Evolutionary conservation across 306 rosid species (phyloP), one percentile per base, ranked within the genome.

Genomic region (Malus sylvestris): DNA sequence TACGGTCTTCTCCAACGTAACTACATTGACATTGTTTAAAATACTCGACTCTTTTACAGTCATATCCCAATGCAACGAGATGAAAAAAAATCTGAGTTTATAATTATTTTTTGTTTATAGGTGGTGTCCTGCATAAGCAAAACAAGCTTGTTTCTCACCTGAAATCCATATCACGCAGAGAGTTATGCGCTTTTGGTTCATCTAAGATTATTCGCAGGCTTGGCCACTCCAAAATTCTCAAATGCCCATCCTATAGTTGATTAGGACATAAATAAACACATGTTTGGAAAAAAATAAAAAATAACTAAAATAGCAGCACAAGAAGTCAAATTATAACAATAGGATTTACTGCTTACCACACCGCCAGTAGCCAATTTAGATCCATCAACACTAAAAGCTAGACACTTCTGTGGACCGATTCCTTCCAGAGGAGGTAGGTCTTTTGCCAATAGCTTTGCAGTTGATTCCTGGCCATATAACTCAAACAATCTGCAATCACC

Each of bases 331-430:
- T 18, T 27, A 76, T 53, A 71, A 25, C 70, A 75, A 76, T 44
- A 40, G 23, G 44, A 25, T 42, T 61, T 52, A 59, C 65, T 75
- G 75, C 92, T 87, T 83, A 95, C 98, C 88, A 59, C 79, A 18
- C 96, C 96, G 13, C 98, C 98, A 53, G 92, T 87, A 66, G 98
- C 97, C 75, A 95, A 67, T 79, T 87, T 95, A 84, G 97, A 89
- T 74, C 98, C 98, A 77, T 95, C 98, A 70, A 90, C 91, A 76
- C 98, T 90, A 79, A 95, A 92, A 77, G 88, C 71, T 30, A 95
- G 67, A 80, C 98, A 89, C 55, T 80, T 92, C 79, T 90, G 96
- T 27, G 89, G 89, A 76, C 96, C 89, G 35, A 89, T 77, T 57
- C 67, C 87, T 73, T 83, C 80, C 29, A 92, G 84, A 76, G 92